Evolutionary conservation across 2,329 filamentous ascomycete species (phyloP).

Genomic region (Sordariomycetes sp.): DNA sequence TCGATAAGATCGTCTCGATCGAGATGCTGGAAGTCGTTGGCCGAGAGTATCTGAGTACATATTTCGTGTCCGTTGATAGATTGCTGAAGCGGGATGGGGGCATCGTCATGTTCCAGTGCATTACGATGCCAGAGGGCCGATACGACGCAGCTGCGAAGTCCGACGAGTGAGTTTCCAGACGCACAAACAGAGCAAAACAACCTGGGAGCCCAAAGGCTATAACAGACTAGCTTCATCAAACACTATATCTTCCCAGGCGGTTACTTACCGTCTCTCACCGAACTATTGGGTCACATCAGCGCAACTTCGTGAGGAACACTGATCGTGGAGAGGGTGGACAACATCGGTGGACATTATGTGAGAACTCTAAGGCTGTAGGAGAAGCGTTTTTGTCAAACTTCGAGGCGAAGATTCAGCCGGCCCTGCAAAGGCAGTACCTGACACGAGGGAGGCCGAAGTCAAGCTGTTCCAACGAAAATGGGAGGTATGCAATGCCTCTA

Average conservation of each 20-base stretch:
- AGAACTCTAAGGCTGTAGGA: conserved; percentile 56
- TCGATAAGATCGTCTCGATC: conserved; percentile 62
- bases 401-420: conserved; percentile 42
- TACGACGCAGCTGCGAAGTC: conserved; percentile 53
- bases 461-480: conserved; percentile 59
- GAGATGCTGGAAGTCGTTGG: conserved; percentile 71
- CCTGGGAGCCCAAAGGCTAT: conserved; percentile 1
- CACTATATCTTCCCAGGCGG: conserved; percentile 72
- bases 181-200: not conserved
- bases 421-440: conserved; percentile 43
- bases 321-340: conserved; percentile 54
- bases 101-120: conserved; percentile 62
- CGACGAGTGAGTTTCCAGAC: conserved; percentile 36
- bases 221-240: conserved; percentile 45
- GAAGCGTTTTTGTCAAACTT: conserved; percentile 54
- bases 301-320: conserved; percentile 46
- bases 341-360: conserved; percentile 62
- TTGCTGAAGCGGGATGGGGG: conserved; percentile 53
- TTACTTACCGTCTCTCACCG: conserved; percentile 46
- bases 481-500: conserved; percentile 33
- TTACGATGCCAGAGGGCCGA: conserved; percentile 59
- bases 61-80: conserved; percentile 51
- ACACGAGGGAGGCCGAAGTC: conserved; percentile 47
- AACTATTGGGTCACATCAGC: conserved; percentile 45
- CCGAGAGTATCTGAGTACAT: conserved; percentile 50